Evolutionary conservation across 495 filamentous ascomycete genomes (phyloP).

Genomic region (Aspergillus coremiiformis): DNA sequence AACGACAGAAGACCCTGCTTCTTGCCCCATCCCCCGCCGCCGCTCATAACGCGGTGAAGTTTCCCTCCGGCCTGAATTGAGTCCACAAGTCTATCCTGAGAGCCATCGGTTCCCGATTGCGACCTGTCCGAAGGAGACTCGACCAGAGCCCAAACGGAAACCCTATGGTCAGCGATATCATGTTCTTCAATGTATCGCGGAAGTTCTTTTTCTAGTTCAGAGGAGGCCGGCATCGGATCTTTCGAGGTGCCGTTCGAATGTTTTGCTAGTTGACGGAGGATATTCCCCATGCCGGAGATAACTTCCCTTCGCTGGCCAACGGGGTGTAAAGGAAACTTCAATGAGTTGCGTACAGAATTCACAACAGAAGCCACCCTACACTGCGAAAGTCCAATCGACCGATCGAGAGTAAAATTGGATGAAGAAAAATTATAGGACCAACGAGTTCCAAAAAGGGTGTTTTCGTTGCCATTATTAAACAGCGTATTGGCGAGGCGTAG

Average conservation of each 20-base stretch:
- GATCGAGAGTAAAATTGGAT: constrained; percentile 19
- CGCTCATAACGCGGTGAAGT: constrained; percentile 66
- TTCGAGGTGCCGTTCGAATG: constrained; percentile 37
- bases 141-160: constrained; percentile 74
- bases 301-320: constrained; percentile 59
- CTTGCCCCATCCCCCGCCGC: constrained; percentile 84
- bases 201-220: constrained; percentile 64
- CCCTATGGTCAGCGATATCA: constrained; percentile 37
- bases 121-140: constrained; percentile 19
- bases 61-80: constrained; percentile 40
- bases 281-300: constrained; percentile 69
- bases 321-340: constrained; percentile 50
- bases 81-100: constrained; percentile 18
- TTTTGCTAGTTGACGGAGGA: constrained; percentile 57
- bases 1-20: constrained; percentile 79
- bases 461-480: constrained; percentile 60
- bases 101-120: constrained; percentile 11
- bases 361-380: constrained; percentile 21
- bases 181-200: constrained; percentile 48
- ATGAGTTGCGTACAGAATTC: constrained; percentile 14
- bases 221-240: constrained; percentile 57
- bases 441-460: constrained; percentile 50
- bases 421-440: constrained; percentile 38
- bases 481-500: constrained; percentile 70
- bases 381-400: constrained; percentile 26